Percentiles rank a stretch among this genome's conserved stretches.
Conservation (phyloP, 1,284 basidiomycete genomes). For the Omphalotus olearius region DNA sequence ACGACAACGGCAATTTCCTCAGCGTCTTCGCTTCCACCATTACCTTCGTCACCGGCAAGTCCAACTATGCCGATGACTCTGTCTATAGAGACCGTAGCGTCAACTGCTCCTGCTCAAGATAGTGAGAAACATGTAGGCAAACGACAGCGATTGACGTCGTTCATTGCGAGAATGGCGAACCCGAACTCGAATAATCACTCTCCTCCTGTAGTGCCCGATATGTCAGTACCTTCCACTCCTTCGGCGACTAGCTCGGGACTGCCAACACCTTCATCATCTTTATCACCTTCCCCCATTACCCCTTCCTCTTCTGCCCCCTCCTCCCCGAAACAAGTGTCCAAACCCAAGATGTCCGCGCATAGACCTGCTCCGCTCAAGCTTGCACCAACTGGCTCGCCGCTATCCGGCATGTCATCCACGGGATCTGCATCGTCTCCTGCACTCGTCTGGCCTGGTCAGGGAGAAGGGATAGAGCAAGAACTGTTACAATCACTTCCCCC, state of each 20-base stretch:
- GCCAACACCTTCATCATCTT: no score
- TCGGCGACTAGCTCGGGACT: not conserved
- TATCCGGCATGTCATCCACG: no score
- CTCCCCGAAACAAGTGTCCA: not conserved
- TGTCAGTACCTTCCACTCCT: not conserved
- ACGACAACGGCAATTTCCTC: no score
- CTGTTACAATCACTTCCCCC: no score
- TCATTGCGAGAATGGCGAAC: conserved; percentile 2
- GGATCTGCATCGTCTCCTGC: no score
- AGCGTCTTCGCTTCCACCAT: not conserved
- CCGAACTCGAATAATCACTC: no score
- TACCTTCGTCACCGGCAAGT: not conserved
- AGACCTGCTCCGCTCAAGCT: conserved; percentile 6
- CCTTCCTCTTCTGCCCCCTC: not conserved
- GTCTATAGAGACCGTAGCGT: no score
- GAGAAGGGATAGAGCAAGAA: no score
- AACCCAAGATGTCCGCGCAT: not conserved
- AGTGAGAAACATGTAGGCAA: not conserved
- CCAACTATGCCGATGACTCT: no score
- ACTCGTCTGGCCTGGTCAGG: no score
- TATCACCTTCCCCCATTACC: not conserved
- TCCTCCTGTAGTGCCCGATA: not conserved
- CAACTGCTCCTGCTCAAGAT: no score
- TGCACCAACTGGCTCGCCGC: not conserved
- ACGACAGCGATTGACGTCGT: conserved; percentile 7